Percentiles rank a stretch among this genome's conserved stretches.
Evolutionary conservation across 1,284 basidiomycete species (phyloP).

Genomic region (Porphyrellus sp.): DNA sequence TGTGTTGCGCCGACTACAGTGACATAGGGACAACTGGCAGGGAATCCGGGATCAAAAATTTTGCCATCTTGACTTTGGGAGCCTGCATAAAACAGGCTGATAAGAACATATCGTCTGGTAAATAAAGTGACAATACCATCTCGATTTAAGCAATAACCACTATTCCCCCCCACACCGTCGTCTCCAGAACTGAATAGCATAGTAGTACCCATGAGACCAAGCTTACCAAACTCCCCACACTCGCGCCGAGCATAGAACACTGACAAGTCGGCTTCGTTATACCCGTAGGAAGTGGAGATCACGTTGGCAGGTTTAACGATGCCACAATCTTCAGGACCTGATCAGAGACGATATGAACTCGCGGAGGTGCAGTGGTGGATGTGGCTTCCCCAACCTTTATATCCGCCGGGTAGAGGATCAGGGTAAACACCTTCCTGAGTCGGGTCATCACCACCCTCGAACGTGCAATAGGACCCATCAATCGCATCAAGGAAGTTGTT

Average conservation of each 20-base stretch:
- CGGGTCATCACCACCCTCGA: constrained; percentile 59
- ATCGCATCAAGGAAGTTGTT: constrained; percentile 47
- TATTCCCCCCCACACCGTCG: constrained; percentile 47
- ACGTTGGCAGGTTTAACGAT: constrained; percentile 48
- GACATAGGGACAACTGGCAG: constrained; percentile 43
- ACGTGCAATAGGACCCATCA: constrained; percentile 55
- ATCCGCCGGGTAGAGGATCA: constrained; percentile 46
- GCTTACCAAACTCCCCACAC: constrained; percentile 54
- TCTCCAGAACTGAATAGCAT: constrained; percentile 53
- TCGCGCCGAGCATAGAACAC: constrained; percentile 47
- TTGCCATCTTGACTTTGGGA: constrained; percentile 17
- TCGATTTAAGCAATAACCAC: constrained; percentile 40
- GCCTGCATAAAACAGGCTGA: constrained; percentile 4
- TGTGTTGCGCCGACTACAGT: constrained; percentile 51
- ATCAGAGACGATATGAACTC: constrained; percentile 2
- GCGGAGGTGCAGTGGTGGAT: not conserved
- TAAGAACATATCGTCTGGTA: not conserved
- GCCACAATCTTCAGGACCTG: constrained; percentile 47
- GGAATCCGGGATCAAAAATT: constrained; percentile 53
- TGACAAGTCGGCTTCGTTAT: constrained; percentile 48
- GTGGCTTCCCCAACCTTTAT: constrained; percentile 14
- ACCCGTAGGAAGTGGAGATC: constrained; percentile 54
- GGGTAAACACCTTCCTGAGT: constrained; percentile 51
- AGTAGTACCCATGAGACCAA: constrained; percentile 48
- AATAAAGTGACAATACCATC: constrained; percentile 30